These are phyloP conservation scores for Coffea eugenioides DNA, from an alignment of 257 asterid genomes.

Conservation along the genomic window DNA sequence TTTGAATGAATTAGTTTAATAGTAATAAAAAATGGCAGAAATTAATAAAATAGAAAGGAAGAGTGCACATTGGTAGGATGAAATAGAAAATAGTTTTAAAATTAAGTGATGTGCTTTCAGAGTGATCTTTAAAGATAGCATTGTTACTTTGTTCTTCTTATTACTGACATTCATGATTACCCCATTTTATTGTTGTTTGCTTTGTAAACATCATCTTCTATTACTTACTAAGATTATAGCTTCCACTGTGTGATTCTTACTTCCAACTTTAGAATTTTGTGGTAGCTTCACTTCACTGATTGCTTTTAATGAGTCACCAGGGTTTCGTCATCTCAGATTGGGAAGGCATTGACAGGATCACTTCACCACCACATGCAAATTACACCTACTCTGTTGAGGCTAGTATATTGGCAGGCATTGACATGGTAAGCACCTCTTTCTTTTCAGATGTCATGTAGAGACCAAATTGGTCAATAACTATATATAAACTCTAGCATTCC, in stretches of 20 bases:
- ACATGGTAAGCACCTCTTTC: slow-evolving; percentile 51
- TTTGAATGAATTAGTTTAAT: too few species aligned
- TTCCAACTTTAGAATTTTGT: background rate
- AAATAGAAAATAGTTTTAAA: too few species aligned
- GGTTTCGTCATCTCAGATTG: slow-evolving; percentile 93
- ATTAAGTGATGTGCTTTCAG: too few species aligned
- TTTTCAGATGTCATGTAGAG: slow-evolving; percentile 9
- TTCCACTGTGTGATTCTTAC: background rate
- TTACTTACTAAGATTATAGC: background rate
- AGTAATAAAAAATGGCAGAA: too few species aligned
- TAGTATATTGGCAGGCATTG: slow-evolving; percentile 76
- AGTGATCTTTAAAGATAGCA: too few species aligned
- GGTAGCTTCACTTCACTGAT: slow-evolving; percentile 13
- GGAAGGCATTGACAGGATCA: slow-evolving; percentile 79
- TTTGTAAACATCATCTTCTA: background rate
- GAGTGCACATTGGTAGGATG: too few species aligned
- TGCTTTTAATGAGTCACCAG: slow-evolving; percentile 37
- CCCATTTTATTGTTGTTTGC: background rate
- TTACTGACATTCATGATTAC: background rate
- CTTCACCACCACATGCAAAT: slow-evolving; percentile 70
- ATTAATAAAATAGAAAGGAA: too few species aligned
- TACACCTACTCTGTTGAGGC: slow-evolving; percentile 78
- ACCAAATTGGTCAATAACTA: background rate
- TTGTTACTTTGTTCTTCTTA: background rate
- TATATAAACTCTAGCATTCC: slow-evolving; percentile 7